Conservation (phyloP, 2,329 filamentous ascomycete genomes). For the Fusarium graminum region DNA sequence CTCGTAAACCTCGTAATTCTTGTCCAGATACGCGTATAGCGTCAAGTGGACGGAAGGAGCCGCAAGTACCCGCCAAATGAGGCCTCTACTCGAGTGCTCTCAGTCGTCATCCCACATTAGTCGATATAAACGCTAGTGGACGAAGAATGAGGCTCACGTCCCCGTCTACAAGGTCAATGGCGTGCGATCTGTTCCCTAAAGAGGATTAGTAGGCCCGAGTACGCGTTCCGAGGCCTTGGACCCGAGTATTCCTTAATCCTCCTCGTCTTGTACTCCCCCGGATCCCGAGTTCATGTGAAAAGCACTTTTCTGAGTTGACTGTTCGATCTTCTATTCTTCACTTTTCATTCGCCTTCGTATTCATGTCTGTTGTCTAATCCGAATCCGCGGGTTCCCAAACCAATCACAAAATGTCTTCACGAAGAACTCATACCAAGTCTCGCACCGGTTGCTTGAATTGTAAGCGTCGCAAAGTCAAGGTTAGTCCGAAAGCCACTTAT, state of each 20-base stretch:
- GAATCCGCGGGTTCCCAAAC: slow-evolving; percentile 41
- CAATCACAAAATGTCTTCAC: slow-evolving; percentile 40
- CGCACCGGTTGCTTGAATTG: slow-evolving; percentile 52
- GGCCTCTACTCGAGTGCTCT: not conserved
- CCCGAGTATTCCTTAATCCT: slow-evolving; percentile 44
- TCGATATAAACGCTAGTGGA: not conserved
- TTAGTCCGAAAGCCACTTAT: slow-evolving; percentile 28
- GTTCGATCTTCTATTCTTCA: slow-evolving; percentile 12
- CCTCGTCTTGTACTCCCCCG: slow-evolving; percentile 15
- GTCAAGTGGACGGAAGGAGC: not conserved
- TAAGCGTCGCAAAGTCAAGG: slow-evolving; percentile 53
- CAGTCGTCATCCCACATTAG: slow-evolving; percentile 5
- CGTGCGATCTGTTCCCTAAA: not conserved
- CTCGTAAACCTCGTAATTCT: not conserved
- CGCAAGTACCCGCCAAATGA: slow-evolving; percentile 3
- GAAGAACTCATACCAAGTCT: slow-evolving; percentile 53
- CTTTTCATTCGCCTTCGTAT: slow-evolving; percentile 17
- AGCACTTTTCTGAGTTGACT: slow-evolving; percentile 10
- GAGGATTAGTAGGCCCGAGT: slow-evolving; percentile 40
- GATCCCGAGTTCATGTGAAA: slow-evolving; percentile 17
- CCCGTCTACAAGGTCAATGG: not conserved
- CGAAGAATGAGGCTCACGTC: not conserved
- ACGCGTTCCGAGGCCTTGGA: slow-evolving; percentile 36
- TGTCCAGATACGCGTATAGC: not conserved
- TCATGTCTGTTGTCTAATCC: slow-evolving; percentile 7